Evolutionary conservation across 164 flowering plant genomes (phyloP).

Genomic region (Dillenia suffruticosa): DNA sequence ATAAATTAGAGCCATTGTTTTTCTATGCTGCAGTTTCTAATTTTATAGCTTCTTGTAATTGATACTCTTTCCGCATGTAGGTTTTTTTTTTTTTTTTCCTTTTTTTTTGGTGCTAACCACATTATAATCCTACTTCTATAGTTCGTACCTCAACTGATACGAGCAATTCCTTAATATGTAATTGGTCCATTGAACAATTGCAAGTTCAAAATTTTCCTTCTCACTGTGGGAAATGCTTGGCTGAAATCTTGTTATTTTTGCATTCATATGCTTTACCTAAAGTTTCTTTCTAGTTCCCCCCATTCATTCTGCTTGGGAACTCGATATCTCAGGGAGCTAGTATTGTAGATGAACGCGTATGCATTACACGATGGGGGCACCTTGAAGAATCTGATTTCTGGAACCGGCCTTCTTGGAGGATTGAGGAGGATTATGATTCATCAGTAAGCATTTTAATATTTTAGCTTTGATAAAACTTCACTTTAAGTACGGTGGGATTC

Average conservation of each 20-base stretch:
- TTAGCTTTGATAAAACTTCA: background rate
- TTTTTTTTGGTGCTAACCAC: too few species aligned
- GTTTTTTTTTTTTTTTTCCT: too few species aligned
- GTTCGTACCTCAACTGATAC: too few species aligned
- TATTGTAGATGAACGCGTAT: constrained; percentile 69
- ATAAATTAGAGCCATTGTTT: too few species aligned
- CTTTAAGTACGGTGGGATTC: too few species aligned
- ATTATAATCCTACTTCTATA: too few species aligned
- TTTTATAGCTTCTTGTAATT: too few species aligned
- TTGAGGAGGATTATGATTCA: constrained; percentile 33
- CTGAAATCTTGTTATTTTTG: background rate
- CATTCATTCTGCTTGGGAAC: background rate
- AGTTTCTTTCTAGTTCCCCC: background rate
- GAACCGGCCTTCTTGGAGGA: constrained; percentile 44
- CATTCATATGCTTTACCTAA: background rate
- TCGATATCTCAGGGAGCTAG: constrained; percentile 66
- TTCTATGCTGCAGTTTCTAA: too few species aligned
- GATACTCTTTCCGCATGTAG: too few species aligned
- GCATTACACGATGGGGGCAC: constrained; percentile 61
- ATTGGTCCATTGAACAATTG: too few species aligned
- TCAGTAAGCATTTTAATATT: constrained; percentile 27
- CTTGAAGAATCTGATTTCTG: constrained; percentile 44
- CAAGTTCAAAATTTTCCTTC: background rate
- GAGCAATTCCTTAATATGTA: too few species aligned
- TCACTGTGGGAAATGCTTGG: too few species aligned